Conservation (phyloP, 164 flowering plant genomes). For the Liquidambar formosana region DNA sequence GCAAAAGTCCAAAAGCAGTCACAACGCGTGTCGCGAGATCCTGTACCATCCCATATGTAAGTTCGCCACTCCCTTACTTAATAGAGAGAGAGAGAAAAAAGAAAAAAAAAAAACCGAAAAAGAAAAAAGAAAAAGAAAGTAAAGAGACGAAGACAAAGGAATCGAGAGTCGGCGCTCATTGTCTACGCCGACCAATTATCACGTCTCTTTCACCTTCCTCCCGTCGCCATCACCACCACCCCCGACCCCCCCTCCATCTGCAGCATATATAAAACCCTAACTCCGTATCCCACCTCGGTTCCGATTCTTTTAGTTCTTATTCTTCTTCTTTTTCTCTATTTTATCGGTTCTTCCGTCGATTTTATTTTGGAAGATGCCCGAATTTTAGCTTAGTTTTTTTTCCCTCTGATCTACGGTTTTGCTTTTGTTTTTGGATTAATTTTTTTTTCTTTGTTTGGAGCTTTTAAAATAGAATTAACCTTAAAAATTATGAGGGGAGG, state of each 20-base stretch:
- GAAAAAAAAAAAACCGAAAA: neutral
- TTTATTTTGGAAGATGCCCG: slow-evolving; percentile 39
- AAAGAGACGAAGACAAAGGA: slow-evolving; percentile 32
- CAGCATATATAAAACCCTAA: too few relatives aligned
- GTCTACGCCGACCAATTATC: slow-evolving; percentile 64
- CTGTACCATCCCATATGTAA: too few relatives aligned
- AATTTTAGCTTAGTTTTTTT: slow-evolving; percentile 9
- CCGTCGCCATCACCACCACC: slow-evolving; percentile 16
- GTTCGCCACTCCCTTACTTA: neutral
- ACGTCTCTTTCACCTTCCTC: slow-evolving; percentile 27
- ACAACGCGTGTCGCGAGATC: slow-evolving; percentile 8
- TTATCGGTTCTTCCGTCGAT: slow-evolving; percentile 36
- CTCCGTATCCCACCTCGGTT: neutral
- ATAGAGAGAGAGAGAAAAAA: neutral
- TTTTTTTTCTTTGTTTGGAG: slow-evolving; percentile 1
- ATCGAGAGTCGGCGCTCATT: slow-evolving; percentile 65
- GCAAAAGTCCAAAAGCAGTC: neutral
- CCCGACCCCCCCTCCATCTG: slow-evolving; percentile 10
- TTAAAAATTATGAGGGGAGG: slow-evolving; percentile 32
- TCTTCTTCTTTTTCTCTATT: neutral
- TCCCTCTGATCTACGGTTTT: slow-evolving; percentile 15
- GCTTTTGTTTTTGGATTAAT: neutral
- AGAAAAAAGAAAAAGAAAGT: neutral
- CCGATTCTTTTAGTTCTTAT: slow-evolving; percentile 9
- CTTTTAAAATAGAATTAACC: neutral